phyloP scores from a whole-genome alignment of 441 rosid species.

The Gossypium schwendimanii region DNA sequence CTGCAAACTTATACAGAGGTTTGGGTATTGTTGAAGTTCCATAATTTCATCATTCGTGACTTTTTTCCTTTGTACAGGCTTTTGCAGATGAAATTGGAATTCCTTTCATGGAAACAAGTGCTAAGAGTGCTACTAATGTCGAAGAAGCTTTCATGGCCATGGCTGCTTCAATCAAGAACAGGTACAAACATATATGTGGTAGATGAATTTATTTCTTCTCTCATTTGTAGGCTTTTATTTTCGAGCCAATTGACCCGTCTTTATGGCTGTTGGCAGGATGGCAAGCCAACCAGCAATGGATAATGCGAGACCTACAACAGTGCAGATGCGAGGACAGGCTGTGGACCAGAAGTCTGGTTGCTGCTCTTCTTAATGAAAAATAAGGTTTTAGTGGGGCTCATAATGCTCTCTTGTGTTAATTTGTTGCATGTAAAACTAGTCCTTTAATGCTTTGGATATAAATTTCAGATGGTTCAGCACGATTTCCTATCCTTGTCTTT shows the following conservation, averaged over 20 bases:
- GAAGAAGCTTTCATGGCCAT: conserved; percentile 88
- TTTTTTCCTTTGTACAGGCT: conserved; percentile 34
- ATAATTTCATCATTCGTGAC: background rate
- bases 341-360: conserved; percentile 84
- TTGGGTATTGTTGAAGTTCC: background rate
- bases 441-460: conserved; percentile 21
- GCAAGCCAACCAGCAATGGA: conserved; percentile 91
- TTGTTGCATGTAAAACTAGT: conserved; percentile 50
- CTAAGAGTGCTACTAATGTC: conserved; percentile 62
- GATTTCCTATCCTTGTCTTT: conserved; percentile 19
- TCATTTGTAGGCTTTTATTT: background rate
- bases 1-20: background rate
- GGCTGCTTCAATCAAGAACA: conserved; percentile 63
- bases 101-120: conserved; percentile 75
- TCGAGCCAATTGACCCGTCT: background rate
- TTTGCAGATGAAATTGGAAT: conserved; percentile 82
- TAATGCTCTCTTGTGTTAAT: conserved; percentile 15
- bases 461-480: conserved; percentile 13
- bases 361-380: conserved; percentile 60
- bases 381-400: conserved; percentile 3
- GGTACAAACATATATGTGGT: conserved; percentile 21
- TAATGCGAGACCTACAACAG: conserved; percentile 73
- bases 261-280: conserved; percentile 45
- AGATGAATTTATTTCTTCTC: background rate
- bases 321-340: conserved; percentile 83